These are phyloP conservation scores for Penicillium digitatum DNA, from an alignment of 2,329 filamentous ascomycete species.

Conservation along the genomic window DNA sequence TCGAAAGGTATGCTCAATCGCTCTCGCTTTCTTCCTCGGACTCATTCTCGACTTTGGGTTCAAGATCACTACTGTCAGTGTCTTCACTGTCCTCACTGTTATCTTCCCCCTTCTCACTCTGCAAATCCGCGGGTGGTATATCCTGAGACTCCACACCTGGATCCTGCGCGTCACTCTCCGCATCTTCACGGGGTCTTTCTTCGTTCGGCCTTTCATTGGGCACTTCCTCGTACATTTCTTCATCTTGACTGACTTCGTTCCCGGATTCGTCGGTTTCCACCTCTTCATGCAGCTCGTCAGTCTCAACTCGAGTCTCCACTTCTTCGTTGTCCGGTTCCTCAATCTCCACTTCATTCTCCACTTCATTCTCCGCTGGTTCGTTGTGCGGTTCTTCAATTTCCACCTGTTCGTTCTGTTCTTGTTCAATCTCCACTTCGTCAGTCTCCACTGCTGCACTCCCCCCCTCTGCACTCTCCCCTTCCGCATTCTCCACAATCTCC, in stretches of 20 bases:
- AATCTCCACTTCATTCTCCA: too few species aligned
- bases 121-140: not conserved
- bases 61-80: not conserved
- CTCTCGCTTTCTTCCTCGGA: not conserved
- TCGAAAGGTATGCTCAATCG: too few species aligned
- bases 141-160: not conserved
- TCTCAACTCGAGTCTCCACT: not conserved
- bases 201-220: not conserved
- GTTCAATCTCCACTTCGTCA: not conserved
- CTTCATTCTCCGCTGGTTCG: not conserved
- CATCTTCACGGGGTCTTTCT: not conserved
- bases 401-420: not conserved
- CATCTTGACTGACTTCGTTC: not conserved
- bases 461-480: not conserved
- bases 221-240: not conserved
- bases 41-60: not conserved
- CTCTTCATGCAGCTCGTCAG: not conserved
- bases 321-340: not conserved
- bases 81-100: not conserved
- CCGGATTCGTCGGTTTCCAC: not conserved
- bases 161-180: not conserved
- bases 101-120: not conserved
- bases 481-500: slow-evolving; percentile 12
- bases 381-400: not conserved
- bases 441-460: not conserved